These are phyloP conservation scores for Tolypocladium inflatum DNA, from an alignment of 2,329 filamentous ascomycete genomes.

Conservation along the genomic window DNA sequence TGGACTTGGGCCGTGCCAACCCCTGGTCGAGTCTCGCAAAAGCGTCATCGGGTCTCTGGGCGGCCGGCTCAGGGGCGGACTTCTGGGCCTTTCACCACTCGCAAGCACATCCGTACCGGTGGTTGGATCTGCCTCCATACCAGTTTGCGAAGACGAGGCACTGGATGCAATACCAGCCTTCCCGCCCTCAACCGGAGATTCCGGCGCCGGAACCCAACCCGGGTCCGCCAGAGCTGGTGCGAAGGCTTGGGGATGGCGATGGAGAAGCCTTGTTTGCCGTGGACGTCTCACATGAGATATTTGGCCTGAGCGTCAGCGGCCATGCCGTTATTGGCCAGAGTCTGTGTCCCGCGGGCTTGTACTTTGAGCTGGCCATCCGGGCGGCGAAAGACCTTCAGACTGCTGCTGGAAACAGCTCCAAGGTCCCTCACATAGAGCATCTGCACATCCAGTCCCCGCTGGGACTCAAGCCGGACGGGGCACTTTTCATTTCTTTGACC, in stretches of 20 bases:
- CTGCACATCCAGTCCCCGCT: too few relatives aligned
- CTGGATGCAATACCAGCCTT: conserved; percentile 11
- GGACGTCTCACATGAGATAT: conserved; percentile 4
- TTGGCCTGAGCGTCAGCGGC: not conserved
- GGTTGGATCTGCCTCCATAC: conserved; percentile 13
- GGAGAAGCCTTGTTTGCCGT: not conserved
- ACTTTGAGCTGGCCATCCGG: too few relatives aligned
- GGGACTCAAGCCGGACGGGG: too few relatives aligned
- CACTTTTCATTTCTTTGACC: too few relatives aligned
- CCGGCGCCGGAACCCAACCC: not conserved
- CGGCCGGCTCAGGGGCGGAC: conserved; percentile 4
- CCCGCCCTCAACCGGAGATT: not conserved
- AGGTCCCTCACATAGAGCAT: too few relatives aligned
- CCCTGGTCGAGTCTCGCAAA: too few relatives aligned
- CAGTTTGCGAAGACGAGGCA: conserved; percentile 16
- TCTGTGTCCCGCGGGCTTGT: too few relatives aligned
- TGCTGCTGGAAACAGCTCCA: too few relatives aligned
- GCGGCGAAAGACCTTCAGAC: too few relatives aligned
- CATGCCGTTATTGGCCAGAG: too few relatives aligned
- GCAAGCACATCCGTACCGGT: conserved; percentile 3
- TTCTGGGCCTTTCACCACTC: conserved; percentile 14
- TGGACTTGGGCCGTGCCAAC: not conserved
- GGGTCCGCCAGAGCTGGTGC: not conserved
- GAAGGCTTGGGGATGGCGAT: not conserved
- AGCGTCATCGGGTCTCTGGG: conserved; percentile 9